Conservation (phyloP, 495 filamentous ascomycete genomes). For the Pyronema omphalodes region DNA sequence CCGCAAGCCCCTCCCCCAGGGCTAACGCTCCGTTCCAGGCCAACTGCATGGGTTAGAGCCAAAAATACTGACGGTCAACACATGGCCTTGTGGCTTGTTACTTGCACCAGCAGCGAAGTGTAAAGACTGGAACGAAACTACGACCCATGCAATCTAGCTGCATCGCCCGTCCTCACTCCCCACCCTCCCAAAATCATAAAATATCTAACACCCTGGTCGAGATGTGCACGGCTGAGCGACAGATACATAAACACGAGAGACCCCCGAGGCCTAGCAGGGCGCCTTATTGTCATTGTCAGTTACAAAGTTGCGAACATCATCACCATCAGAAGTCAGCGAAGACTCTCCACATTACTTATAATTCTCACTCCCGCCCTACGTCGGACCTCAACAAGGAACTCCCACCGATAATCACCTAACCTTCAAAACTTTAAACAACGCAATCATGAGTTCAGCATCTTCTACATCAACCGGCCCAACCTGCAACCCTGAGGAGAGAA, state of each 20-base stretch:
- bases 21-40: slow-evolving; percentile 4
- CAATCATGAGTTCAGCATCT: slow-evolving; percentile 21
- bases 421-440: slow-evolving; percentile 2
- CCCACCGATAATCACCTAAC: background rate
- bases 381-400: background rate
- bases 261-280: background rate
- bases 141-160: background rate
- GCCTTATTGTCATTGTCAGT: background rate
- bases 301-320: no score
- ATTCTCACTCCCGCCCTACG: no score
- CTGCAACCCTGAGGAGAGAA: slow-evolving; percentile 52
- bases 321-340: no score
- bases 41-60: slow-evolving; percentile 3
- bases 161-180: background rate
- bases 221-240: background rate
- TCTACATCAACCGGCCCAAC: slow-evolving; percentile 21
- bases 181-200: background rate
- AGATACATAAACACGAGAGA: slow-evolving; percentile 1
- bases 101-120: background rate
- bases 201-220: background rate
- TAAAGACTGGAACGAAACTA: background rate
- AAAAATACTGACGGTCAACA: background rate
- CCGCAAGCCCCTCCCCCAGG: background rate
- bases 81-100: slow-evolving; percentile 1
- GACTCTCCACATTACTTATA: no score